A percentile compares a stretch with the other conserved stretches of the same genome.
These are phyloP conservation scores for Penicillium sp. DNA, from an alignment of 2,329 filamentous ascomycete species.

Conservation along the genomic window DNA sequence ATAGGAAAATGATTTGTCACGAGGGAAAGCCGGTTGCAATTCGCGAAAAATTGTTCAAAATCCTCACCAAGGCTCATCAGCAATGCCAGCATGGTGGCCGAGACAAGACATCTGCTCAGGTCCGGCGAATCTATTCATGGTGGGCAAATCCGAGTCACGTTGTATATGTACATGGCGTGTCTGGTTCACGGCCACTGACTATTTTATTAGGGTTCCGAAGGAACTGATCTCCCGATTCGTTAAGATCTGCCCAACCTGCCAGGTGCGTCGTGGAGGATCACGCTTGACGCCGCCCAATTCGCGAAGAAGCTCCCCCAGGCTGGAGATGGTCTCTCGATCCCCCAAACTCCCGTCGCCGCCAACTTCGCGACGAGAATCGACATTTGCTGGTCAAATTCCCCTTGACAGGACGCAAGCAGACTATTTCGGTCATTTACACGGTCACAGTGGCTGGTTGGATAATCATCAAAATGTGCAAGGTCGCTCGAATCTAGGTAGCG, in stretches of 20 bases:
- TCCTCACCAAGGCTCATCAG: conserved; percentile 50
- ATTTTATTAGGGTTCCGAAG: conserved; percentile 48
- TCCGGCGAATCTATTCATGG: conserved; percentile 51
- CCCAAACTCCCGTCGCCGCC: conserved; percentile 39
- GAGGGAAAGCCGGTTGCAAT: conserved; percentile 54
- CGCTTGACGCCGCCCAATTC: conserved; percentile 43
- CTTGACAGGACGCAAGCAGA: conserved; percentile 31
- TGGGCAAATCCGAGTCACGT: conserved; percentile 24
- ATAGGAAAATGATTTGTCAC: conserved; percentile 47
- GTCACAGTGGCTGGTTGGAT: conserved; percentile 31
- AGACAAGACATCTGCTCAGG: conserved; percentile 53
- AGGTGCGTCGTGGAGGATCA: conserved; percentile 45
- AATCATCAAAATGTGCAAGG: conserved; percentile 24
- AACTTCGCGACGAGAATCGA: conserved; percentile 36
- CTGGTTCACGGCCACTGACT: background rate
- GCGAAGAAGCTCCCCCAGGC: conserved; percentile 37
- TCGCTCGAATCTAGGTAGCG: conserved; percentile 20
- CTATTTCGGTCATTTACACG: conserved; percentile 28
- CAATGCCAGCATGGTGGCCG: conserved; percentile 53
- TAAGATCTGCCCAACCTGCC: conserved; percentile 51
- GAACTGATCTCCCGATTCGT: conserved; percentile 53
- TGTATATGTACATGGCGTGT: background rate
- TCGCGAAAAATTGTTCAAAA: conserved; percentile 51
- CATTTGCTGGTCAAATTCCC: conserved; percentile 26
- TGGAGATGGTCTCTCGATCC: conserved; percentile 33